These are phyloP conservation scores for Pneumocystis jirovecii DNA, from an alignment of 1,139 yeast species.

Conservation along the genomic window DNA sequence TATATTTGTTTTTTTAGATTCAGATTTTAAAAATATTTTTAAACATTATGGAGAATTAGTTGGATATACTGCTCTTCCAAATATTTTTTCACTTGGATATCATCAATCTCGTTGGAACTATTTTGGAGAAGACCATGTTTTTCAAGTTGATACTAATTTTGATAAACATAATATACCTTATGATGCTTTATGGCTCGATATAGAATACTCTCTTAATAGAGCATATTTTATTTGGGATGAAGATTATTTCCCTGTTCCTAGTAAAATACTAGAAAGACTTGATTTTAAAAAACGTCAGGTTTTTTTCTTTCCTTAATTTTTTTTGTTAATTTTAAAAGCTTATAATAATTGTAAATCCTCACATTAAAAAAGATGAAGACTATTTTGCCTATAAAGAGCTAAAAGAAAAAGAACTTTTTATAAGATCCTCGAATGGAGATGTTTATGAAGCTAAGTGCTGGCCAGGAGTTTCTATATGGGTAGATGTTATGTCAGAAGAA, in stretches of 20 bases:
- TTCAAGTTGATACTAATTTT: conserved; percentile 51
- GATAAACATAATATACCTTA: conserved; percentile 67
- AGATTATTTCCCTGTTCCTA: conserved; percentile 60
- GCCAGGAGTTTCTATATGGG: conserved; percentile 96
- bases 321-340: conserved; percentile 22
- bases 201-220: conserved; percentile 75
- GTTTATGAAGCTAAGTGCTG: conserved; percentile 81
- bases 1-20: conserved; percentile 51
- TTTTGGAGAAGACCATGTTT: conserved; percentile 70
- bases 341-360: conserved; percentile 84
- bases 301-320: neutral
- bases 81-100: conserved; percentile 65
- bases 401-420: conserved; percentile 28
- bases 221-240: conserved; percentile 86
- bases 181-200: conserved; percentile 89
- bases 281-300: conserved; percentile 57
- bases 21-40: conserved; percentile 45
- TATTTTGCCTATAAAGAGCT: conserved; percentile 50
- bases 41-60: conserved; percentile 54
- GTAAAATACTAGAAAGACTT: conserved; percentile 45
- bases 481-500: conserved; percentile 61
- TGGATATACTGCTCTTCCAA: conserved; percentile 67
- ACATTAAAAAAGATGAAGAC: conserved; percentile 44
- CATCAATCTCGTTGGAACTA: conserved; percentile 98
- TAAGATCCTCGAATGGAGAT: conserved; percentile 34